These are phyloP conservation scores for Ceratocystis colombiana DNA, from an alignment of 2,329 filamentous ascomycete species.

Conservation along the genomic window DNA sequence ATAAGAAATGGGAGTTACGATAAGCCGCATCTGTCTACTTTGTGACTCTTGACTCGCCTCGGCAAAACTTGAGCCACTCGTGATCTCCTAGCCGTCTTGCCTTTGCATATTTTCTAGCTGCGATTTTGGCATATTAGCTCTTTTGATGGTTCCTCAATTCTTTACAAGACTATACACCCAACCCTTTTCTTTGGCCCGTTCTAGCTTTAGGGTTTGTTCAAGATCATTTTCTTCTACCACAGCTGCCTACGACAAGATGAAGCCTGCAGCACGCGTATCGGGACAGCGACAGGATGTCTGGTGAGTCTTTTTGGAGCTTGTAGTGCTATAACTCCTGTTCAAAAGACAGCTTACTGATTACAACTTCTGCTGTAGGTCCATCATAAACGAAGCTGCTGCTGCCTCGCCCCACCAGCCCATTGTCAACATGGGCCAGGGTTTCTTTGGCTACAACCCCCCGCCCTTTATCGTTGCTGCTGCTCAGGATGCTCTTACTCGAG, in stretches of 20 bases:
- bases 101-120: not conserved
- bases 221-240: conserved; percentile 17
- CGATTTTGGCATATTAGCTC: not conserved
- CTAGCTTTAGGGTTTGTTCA: not conserved
- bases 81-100: not conserved
- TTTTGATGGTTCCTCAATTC: not conserved
- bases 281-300: conserved; percentile 45
- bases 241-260: conserved; percentile 38
- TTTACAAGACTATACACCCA: not conserved
- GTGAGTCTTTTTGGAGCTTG: conserved; percentile 32
- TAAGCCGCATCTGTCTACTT: not conserved
- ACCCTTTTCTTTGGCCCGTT: not conserved
- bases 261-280: conserved; percentile 42
- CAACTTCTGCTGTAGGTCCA: conserved; percentile 41
- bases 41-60: not conserved
- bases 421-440: conserved; percentile 56
- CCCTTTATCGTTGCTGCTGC: conserved; percentile 84
- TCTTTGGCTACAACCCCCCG: conserved; percentile 91
- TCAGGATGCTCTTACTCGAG: conserved; percentile 75
- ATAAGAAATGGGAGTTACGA: not conserved
- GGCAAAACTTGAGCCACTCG: not conserved
- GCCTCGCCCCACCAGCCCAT: conserved; percentile 54
- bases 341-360: not conserved
- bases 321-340: not conserved
- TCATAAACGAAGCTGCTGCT: conserved; percentile 56